Evolutionary conservation across 164 flowering plant species (phyloP).

Genomic region (Akebia trifoliata): DNA sequence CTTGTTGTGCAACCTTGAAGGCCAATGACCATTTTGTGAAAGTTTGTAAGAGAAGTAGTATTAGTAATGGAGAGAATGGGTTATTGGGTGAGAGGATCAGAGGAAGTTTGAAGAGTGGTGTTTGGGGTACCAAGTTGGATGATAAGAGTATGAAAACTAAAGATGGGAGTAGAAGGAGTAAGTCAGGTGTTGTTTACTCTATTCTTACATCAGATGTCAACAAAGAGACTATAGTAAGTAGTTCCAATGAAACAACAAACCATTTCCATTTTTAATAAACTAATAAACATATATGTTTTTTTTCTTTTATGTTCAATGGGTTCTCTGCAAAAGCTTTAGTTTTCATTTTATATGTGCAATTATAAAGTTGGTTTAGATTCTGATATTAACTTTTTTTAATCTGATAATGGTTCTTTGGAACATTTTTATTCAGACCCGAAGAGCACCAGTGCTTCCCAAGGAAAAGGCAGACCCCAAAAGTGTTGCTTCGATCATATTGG

Average conservation of each 20-base stretch:
- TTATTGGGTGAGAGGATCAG: constrained; percentile 46
- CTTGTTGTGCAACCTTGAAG: constrained; percentile 33
- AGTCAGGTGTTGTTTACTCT: constrained; percentile 45
- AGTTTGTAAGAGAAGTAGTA: constrained; percentile 11
- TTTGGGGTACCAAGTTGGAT: constrained; percentile 21
- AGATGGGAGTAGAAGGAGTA: constrained; percentile 25
- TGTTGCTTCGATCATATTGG: constrained; percentile 74
- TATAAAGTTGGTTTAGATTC: neutral
- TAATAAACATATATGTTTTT: neutral
- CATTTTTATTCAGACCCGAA: constrained; percentile 31
- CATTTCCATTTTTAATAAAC: neutral
- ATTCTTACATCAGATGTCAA: constrained; percentile 53
- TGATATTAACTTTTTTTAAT: neutral
- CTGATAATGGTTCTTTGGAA: neutral
- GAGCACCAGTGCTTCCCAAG: constrained; percentile 32
- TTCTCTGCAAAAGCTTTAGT: neutral
- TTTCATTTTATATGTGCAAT: neutral
- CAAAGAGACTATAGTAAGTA: constrained; percentile 48
- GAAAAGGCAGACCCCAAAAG: constrained; percentile 56
- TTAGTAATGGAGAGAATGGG: constrained; percentile 21
- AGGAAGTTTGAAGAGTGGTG: constrained; percentile 21
- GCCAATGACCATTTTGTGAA: constrained; percentile 21
- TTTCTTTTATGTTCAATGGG: too few relatives aligned
- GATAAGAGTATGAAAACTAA: constrained; percentile 23
- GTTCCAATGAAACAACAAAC: neutral